Evolutionary conservation across 352 stramenopile genomes (phyloP).

Genomic region (Phytopythium sindhum): DNA sequence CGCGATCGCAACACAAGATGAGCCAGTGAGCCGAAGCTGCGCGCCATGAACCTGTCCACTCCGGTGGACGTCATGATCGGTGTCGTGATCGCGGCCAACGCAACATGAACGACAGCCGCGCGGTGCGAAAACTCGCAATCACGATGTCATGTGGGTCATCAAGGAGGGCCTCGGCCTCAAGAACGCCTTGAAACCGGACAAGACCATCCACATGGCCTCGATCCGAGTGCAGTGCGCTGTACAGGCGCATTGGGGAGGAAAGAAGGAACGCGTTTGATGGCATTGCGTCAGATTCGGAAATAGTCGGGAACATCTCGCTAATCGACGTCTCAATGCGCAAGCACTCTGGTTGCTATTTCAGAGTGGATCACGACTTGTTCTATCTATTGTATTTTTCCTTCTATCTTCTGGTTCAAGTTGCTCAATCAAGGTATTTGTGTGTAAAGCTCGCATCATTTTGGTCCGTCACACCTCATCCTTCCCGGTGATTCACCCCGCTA

Average conservation of each 20-base stretch:
- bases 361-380: background rate
- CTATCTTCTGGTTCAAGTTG: background rate
- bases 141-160: slow-evolving; percentile 92
- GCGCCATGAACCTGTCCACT: slow-evolving; percentile 90
- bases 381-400: background rate
- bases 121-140: slow-evolving; percentile 90
- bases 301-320: background rate
- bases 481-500: background rate
- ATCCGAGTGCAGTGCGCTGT: slow-evolving; percentile 1
- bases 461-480: no score
- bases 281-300: background rate
- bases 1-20: slow-evolving; percentile 17
- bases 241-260: background rate
- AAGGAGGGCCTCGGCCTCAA: slow-evolving; percentile 95
- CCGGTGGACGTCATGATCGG: slow-evolving; percentile 94
- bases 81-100: slow-evolving; percentile 90
- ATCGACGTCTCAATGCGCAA: background rate
- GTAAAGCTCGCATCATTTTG: background rate
- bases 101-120: slow-evolving; percentile 81
- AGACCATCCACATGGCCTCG: slow-evolving; percentile 88
- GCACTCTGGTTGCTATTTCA: slow-evolving; percentile 2
- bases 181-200: slow-evolving; percentile 97
- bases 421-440: background rate
- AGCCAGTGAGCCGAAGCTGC: slow-evolving; percentile 65
- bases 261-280: no score